Percentiles rank a stretch among this genome's conserved stretches.
phyloP scores from a whole-genome alignment of 176 grass and related monocot genomes.

The Metroxylon sagu region DNA sequence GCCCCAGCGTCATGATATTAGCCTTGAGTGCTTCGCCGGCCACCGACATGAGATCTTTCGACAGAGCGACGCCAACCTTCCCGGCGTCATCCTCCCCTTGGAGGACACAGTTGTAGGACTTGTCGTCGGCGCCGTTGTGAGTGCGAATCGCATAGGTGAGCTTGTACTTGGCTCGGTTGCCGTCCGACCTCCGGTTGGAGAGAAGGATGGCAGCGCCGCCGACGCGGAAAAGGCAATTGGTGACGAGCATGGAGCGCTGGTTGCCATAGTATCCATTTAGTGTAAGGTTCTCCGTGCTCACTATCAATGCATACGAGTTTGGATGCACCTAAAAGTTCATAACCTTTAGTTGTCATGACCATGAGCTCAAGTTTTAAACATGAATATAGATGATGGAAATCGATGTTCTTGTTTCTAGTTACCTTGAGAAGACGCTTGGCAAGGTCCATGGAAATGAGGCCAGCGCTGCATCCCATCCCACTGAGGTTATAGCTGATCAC shows the following conservation, averaged over 20 bases:
- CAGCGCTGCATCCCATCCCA: conserved; percentile 8
- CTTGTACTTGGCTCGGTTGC: not conserved
- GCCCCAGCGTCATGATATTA: conserved; percentile 4
- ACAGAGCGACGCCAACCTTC: conserved; percentile 8
- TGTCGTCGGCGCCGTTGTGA: conserved; percentile 6
- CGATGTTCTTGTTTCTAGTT: too few species aligned
- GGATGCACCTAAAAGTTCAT: not conserved
- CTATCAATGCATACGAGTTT: conserved; percentile 4
- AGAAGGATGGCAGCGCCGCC: conserved; percentile 8
- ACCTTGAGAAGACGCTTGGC: conserved; percentile 10
- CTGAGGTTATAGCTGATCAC: conserved; percentile 1
- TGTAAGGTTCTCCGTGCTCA: conserved; percentile 11
- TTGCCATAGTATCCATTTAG: conserved; percentile 14
- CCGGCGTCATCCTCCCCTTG: conserved; percentile 4
- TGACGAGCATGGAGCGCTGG: conserved; percentile 8
- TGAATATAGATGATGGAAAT: too few species aligned
- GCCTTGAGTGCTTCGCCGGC: conserved; percentile 8
- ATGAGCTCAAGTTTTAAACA: too few species aligned
- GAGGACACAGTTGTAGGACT: conserved; percentile 10
- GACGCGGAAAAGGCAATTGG: conserved; percentile 10
- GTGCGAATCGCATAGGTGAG: conserved; percentile 3
- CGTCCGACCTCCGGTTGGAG: not conserved
- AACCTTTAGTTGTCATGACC: too few species aligned
- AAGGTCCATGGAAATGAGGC: conserved; percentile 10
- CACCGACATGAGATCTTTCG: conserved; percentile 12